phyloP scores from a whole-genome alignment of 345 rosid species.

The Psidium friedrichsthalianum region DNA sequence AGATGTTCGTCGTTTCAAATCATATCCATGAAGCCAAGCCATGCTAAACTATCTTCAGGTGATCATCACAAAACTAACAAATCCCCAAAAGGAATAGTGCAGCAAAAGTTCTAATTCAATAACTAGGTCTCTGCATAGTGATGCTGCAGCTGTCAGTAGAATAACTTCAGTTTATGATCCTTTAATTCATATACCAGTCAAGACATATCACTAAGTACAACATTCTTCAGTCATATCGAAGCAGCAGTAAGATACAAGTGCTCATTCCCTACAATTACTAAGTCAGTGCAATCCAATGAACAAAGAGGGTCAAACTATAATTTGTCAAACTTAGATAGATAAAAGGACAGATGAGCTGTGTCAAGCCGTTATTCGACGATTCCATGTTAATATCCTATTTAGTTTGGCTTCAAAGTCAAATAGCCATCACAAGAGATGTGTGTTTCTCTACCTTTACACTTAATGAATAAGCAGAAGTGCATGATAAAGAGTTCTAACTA shows the following conservation, averaged over 20 bases:
- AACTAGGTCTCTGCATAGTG: neutral
- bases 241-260: neutral
- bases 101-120: neutral
- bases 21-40: neutral
- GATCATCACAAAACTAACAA: neutral
- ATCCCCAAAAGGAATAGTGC: neutral
- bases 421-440: too few species aligned
- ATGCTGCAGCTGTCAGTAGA: neutral
- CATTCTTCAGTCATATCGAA: neutral
- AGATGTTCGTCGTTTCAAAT: neutral
- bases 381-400: too few species aligned
- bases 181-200: neutral
- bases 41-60: too few species aligned
- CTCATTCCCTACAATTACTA: neutral
- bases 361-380: neutral
- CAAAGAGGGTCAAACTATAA: neutral
- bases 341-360: neutral
- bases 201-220: neutral
- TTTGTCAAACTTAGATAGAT: neutral
- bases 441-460: too few species aligned
- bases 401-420: too few species aligned
- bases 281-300: neutral
- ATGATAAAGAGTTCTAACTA: too few species aligned
- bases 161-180: neutral
- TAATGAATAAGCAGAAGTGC: too few species aligned